Base-by-base conservation (phyloP, 2,329 filamentous ascomycete genomes). In the Aspergillus eucalypticola region DNA sequence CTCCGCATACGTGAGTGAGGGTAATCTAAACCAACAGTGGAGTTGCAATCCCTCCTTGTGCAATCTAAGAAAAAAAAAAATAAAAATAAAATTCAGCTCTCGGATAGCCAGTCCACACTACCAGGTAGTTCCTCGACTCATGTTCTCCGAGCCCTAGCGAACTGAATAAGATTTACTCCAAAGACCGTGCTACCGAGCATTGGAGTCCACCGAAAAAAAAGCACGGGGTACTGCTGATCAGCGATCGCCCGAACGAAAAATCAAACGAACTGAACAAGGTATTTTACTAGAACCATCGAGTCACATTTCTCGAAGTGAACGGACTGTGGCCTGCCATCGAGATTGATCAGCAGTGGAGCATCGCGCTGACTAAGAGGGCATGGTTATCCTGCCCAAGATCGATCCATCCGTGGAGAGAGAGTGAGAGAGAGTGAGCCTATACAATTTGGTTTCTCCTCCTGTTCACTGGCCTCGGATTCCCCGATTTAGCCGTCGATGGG, bases 171-270 rank as follows among this genome's bases (percentile, higher is more conserved):
- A 44, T 44, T 21, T 42, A 8, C 19, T 17, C 10, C 13, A 54
- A 10, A 41, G 51, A 55, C 53, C 53, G 41, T 55, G 53, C 53
- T 32, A 55, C 39, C 23, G 41, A 32, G 17, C 53, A 55, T 46
- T 25, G 8, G 8, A 32, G n/a, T 21, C 39, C 38, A 55, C 53
- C 53, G 46, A 21, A 25, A 55, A 25, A 46, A n/a, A 25, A 55
- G 39, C 53, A 55, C 53, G 53, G 53, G 53, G 53, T 55, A 46
- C 32, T 42, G 53, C 42, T 55, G 53, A 55, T 55, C 53, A 55
- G 41, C 42, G 53, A 44, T 55, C 53, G 25, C 39, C 53, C 25
- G 53, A n/a, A 23, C 41, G 19, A 17, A 35, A 10, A n/a, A 35
- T 41, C 17, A 11, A 35, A n/a, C 15, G 53, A 5, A 32, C 21